Conservation (phyloP, 2,329 filamentous ascomycete genomes). For the Metarhizium brunneum region DNA sequence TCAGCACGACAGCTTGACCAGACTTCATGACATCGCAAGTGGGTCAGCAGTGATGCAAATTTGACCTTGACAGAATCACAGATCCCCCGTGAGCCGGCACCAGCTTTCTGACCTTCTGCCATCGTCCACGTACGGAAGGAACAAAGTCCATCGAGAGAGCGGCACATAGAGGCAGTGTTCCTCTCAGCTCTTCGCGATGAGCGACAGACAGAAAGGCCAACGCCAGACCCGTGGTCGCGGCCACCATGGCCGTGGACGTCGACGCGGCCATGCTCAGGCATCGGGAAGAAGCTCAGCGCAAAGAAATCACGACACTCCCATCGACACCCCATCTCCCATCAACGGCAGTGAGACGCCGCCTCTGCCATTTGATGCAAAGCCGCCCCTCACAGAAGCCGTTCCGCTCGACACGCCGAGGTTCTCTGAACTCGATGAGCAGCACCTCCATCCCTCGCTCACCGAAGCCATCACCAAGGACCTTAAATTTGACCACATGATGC, state of each 20-base stretch:
- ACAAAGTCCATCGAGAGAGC: not conserved
- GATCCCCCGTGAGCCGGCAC: not conserved
- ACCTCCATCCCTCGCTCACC: slow-evolving; percentile 35
- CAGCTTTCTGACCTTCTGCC: no score
- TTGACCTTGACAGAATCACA: no score
- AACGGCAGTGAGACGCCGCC: not conserved
- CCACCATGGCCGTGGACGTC: not conserved
- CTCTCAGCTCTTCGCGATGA: not conserved
- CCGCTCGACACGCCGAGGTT: slow-evolving; percentile 37
- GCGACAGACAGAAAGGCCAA: not conserved
- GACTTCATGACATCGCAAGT: not conserved
- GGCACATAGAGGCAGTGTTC: not conserved
- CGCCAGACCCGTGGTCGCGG: not conserved
- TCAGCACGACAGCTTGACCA: not conserved
- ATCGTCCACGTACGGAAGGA: not conserved
- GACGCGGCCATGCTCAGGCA: not conserved
- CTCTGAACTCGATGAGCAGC: slow-evolving; percentile 30
- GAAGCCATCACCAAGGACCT: slow-evolving; percentile 38
- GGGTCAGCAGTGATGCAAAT: not conserved
- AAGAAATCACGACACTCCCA: not conserved
- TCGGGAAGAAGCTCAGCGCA: not conserved
- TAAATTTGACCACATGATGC: slow-evolving; percentile 43
- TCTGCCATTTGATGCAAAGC: not conserved
- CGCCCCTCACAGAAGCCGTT: slow-evolving; percentile 17
- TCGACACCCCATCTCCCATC: not conserved